Conservation (phyloP, 108 stramenopile species). For the Fistulifera pelliculosa region DNA sequence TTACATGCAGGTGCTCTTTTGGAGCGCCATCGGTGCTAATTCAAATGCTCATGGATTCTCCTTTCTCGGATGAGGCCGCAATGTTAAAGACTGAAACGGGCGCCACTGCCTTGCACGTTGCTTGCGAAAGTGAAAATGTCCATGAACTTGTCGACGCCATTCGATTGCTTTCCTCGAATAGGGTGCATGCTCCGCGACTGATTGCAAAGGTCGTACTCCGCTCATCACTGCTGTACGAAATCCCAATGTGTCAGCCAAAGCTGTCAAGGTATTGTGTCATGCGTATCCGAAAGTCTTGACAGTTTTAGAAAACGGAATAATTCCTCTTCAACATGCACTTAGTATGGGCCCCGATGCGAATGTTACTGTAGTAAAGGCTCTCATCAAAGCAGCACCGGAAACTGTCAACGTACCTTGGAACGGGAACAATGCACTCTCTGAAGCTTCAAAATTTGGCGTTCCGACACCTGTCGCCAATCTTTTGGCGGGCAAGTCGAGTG, state of each 20-base stretch:
- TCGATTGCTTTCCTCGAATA: conserved; percentile 23
- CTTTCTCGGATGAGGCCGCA: conserved; percentile 30
- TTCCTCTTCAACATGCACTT: conserved; percentile 55
- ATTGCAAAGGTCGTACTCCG: conserved; percentile 32
- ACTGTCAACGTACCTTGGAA: conserved; percentile 23
- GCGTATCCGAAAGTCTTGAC: conserved; percentile 39
- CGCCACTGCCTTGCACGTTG: conserved; percentile 27
- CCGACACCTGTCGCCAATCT: too few species aligned
- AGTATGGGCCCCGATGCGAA: conserved; percentile 25
- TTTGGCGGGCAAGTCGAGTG: too few species aligned
- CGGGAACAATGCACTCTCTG: background rate
- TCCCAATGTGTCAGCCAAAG: conserved; percentile 26
- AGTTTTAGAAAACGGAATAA: conserved; percentile 28
- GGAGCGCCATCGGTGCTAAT: conserved; percentile 29
- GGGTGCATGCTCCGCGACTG: conserved; percentile 22
- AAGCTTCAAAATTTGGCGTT: too few species aligned
- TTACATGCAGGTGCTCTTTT: conserved; percentile 56
- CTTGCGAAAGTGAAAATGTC: conserved; percentile 10
- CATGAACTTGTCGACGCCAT: conserved; percentile 13
- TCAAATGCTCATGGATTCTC: conserved; percentile 26
- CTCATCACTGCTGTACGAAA: conserved; percentile 47
- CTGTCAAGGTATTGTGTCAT: conserved; percentile 38
- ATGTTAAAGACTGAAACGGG: conserved; percentile 28
- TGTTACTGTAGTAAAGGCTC: conserved; percentile 37
- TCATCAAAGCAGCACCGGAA: conserved; percentile 40